Base-by-base conservation (phyloP, 768 basidiomycete genomes). In the Auricularia sp. region DNA sequence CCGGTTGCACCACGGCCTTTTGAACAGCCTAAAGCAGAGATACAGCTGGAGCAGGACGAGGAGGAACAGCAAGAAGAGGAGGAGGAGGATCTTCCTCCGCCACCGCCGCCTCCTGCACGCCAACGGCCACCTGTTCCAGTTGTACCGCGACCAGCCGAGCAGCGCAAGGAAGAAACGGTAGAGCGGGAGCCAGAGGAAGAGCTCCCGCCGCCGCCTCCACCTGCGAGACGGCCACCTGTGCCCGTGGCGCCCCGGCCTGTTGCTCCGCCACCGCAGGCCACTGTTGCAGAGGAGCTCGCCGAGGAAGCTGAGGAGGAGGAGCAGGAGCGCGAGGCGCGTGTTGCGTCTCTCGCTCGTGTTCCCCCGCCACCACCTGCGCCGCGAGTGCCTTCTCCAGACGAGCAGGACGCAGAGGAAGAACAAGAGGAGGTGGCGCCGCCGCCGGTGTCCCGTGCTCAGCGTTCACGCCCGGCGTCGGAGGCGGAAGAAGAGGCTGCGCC, bases 231-330 rank as follows among this genome's bases (percentile, higher is more conserved):
- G 12, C 63, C 63, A 0, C 61, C 61, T 14, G 61, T 62, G n/a
- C 61, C 61, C 18, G 34, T 54, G 10, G 63, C 39, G 7, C 44
- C 51, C 21, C 51, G 63, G 33, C 56, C 63, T n/a, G 56, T 64
- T 16, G 36, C 64, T 16, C 58, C 39, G 7, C 12, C 64, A 11
- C 35, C 64, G 12, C 59, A 21, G 33, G 56, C 56, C 18, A 12
- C 21, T n/a, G 18, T 14, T 34, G n/a, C 18, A 23, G 53, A 59
- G 34, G 33, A 58, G 29, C 21, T 8, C 2, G 53, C 44, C 6
- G 64, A 64, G n/a, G 68, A 63, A 29, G 62, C 58, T n/a, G 56
- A 65, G 34, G 58, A 62, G 29, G 69, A 68, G 12, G 58, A 64
- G 7, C 36, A 58, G 18, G 44, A 60, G 18, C 36, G 64, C 34